Percentiles rank a stretch among this genome's conserved stretches.
Evolutionary conservation across 1,284 basidiomycete genomes (phyloP).

Genomic region (Sporisorium reilianum): DNA sequence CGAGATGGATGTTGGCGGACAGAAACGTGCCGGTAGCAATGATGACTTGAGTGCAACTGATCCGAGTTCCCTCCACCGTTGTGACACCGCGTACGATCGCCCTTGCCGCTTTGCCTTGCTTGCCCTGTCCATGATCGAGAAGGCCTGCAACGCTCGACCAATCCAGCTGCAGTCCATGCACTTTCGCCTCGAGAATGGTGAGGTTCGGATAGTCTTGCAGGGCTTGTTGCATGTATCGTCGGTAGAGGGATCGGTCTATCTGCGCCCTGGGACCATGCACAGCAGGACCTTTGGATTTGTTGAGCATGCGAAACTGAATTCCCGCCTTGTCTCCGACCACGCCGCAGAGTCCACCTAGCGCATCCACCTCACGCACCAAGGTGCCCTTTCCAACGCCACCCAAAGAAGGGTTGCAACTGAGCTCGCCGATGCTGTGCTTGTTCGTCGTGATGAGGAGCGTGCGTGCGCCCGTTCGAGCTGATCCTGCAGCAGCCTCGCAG

Average conservation of each 20-base stretch:
- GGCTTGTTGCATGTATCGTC: slow-evolving; percentile 80
- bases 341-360: slow-evolving; percentile 84
- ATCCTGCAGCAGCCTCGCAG: slow-evolving; percentile 86
- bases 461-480: slow-evolving; percentile 82
- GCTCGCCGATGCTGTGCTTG: slow-evolving; percentile 82
- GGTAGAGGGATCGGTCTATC: slow-evolving; percentile 86
- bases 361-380: slow-evolving; percentile 87
- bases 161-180: slow-evolving; percentile 82
- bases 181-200: slow-evolving; percentile 79
- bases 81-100: slow-evolving; percentile 78
- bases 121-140: slow-evolving; percentile 3
- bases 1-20: slow-evolving; percentile 87
- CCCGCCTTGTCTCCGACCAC: slow-evolving; percentile 83
- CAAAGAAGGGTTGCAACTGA: slow-evolving; percentile 83
- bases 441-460: slow-evolving; percentile 85
- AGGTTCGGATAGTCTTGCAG: slow-evolving; percentile 78
- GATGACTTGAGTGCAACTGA: slow-evolving; percentile 82
- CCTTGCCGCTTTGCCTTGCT: slow-evolving; percentile 69
- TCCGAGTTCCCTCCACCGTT: slow-evolving; percentile 81
- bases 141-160: slow-evolving; percentile 55
- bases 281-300: slow-evolving; percentile 85
- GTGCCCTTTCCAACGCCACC: slow-evolving; percentile 86
- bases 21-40: slow-evolving; percentile 92
- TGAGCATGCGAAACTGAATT: slow-evolving; percentile 86
- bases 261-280: slow-evolving; percentile 90